Evolutionary conservation across 768 basidiomycete species (phyloP).

Genomic region (Termitomyces sp.): DNA sequence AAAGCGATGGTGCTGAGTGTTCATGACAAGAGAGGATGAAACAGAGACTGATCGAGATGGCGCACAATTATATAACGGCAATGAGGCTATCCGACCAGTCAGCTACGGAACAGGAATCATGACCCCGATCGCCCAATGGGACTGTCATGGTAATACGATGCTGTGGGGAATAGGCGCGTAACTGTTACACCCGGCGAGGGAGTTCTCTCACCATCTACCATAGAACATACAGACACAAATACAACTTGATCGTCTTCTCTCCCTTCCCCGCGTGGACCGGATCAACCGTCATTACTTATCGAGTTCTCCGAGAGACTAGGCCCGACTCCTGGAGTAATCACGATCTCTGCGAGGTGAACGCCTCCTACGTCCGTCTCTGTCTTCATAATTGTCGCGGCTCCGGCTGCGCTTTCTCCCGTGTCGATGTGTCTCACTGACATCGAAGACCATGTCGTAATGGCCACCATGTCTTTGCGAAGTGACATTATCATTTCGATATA

Average conservation of each 20-base stretch:
- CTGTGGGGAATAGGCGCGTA: slow-evolving; percentile 1
- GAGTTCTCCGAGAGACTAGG: no score
- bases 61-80: background rate
- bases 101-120: background rate
- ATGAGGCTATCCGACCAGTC: slow-evolving; percentile 1
- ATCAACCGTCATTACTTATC: no score
- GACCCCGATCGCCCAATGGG: background rate
- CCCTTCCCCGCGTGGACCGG: slow-evolving; percentile 11
- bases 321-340: slow-evolving; percentile 5
- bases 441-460: slow-evolving; percentile 81
- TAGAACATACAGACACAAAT: slow-evolving; percentile 13
- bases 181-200: background rate
- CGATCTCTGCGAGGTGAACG: slow-evolving; percentile 27
- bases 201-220: background rate
- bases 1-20: slow-evolving; percentile 32
- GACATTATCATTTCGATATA: slow-evolving; percentile 50
- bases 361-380: slow-evolving; percentile 24
- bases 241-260: slow-evolving; percentile 6
- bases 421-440: slow-evolving; percentile 36
- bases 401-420: slow-evolving; percentile 46
- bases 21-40: slow-evolving; percentile 7
- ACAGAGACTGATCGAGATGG: background rate
- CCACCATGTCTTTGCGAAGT: slow-evolving; percentile 7
- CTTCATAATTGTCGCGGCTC: slow-evolving; percentile 38
- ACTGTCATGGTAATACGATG: background rate